Percentiles rank a stretch among this genome's conserved stretches.
Conservation (phyloP, 1,139 yeast genomes). For the Neolecta irregularis region DNA sequence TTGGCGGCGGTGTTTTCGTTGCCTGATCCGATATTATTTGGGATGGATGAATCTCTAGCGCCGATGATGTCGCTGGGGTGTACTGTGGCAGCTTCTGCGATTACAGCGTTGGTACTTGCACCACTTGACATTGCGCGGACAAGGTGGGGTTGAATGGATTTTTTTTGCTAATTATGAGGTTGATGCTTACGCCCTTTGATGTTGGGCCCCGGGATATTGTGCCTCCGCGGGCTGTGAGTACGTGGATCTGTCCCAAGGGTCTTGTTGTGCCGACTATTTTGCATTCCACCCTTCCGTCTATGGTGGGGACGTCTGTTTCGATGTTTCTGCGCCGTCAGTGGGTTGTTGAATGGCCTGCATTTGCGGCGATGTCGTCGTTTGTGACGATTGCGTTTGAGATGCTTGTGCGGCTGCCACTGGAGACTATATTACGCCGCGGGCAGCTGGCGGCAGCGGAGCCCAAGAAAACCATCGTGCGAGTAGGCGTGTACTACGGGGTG, state of each 20-base stretch:
- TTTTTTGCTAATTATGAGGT: conserved; percentile 12
- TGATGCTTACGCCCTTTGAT: conserved; percentile 45
- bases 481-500: conserved; percentile 37
- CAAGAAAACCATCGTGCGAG: conserved; percentile 23
- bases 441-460: conserved; percentile 41
- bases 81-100: conserved; percentile 54
- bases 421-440: conserved; percentile 68
- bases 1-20: conserved; percentile 64
- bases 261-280: conserved; percentile 41
- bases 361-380: too few relatives aligned
- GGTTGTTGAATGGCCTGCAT: conserved; percentile 50
- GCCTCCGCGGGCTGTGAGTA: conserved; percentile 27
- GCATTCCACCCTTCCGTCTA: conserved; percentile 45
- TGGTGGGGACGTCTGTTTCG: conserved; percentile 59
- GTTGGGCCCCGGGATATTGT: conserved; percentile 26
- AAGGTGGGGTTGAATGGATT: conserved; percentile 24
- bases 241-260: conserved; percentile 38
- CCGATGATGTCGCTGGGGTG: conserved; percentile 53
- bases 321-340: conserved; percentile 48
- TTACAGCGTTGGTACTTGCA: conserved; percentile 61
- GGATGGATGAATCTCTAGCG: conserved; percentile 65
- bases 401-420: conserved; percentile 69
- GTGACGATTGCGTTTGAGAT: conserved; percentile 49
- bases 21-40: conserved; percentile 85
- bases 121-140: conserved; percentile 75